phyloP scores from a whole-genome alignment of 2,329 filamentous ascomycete genomes.

The Microdochium bolleyi region DNA sequence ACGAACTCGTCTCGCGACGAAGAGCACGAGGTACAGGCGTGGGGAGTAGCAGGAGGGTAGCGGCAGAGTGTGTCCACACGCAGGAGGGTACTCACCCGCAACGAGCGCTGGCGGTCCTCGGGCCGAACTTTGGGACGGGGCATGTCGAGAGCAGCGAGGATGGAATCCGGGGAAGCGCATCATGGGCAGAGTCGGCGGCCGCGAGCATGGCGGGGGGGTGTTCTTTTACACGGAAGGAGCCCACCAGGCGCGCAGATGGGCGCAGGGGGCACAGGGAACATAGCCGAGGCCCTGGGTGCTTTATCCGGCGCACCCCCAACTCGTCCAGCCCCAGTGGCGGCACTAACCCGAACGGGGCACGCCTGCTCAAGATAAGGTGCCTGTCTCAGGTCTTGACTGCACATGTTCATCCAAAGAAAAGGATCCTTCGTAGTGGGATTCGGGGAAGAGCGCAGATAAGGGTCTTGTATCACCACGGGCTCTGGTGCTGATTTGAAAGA shows the following conservation, averaged over 20 bases:
- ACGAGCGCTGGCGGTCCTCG: conserved; percentile 3
- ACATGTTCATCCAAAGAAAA: not conserved
- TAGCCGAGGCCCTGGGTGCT: not conserved
- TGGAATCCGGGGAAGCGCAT: not conserved
- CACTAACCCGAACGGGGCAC: no score
- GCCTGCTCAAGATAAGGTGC: no score
- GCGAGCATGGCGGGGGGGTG: no score
- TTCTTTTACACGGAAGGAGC: not conserved
- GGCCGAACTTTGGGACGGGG: conserved; percentile 7
- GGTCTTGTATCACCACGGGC: no score
- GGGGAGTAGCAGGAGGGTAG: no score
- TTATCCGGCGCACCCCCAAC: not conserved
- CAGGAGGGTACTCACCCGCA: not conserved
- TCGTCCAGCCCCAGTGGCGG: not conserved
- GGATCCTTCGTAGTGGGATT: no score
- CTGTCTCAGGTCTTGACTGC: no score
- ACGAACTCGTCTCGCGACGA: no score
- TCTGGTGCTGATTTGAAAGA: no score
- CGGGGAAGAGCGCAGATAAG: no score
- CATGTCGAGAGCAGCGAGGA: not conserved
- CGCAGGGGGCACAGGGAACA: not conserved
- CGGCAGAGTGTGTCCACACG: not conserved
- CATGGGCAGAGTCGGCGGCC: not conserved
- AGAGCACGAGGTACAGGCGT: no score
- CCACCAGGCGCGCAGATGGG: not conserved